phyloP scores from a whole-genome alignment of 2,329 filamentous ascomycete genomes.

The Fusarium paranaense region DNA sequence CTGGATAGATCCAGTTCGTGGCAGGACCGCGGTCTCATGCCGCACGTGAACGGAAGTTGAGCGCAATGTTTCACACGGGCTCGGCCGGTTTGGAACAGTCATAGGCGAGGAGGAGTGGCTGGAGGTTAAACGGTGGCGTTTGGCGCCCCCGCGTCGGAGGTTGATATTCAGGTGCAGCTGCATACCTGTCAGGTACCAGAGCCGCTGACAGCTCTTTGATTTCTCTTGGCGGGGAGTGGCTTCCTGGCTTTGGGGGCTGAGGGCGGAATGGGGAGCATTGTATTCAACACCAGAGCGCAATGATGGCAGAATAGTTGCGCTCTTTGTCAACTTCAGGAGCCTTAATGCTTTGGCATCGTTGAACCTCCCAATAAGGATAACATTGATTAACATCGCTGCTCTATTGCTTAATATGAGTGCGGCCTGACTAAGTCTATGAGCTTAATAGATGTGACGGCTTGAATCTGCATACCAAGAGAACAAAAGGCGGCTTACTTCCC shows the following conservation, averaged over 20 bases:
- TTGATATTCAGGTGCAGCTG: background rate
- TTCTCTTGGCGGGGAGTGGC: background rate
- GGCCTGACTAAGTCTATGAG: too few relatives aligned
- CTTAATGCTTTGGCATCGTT: background rate
- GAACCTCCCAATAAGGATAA: background rate
- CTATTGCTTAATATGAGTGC: background rate
- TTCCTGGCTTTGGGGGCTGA: background rate
- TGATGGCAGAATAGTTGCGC: background rate
- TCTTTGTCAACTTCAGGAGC: background rate
- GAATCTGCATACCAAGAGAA: background rate
- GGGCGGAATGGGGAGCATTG: background rate
- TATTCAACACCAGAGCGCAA: background rate
- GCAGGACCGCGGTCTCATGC: background rate
- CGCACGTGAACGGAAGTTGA: background rate
- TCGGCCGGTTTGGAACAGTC: conserved; percentile 4
- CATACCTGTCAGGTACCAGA: background rate
- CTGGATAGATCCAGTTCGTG: background rate
- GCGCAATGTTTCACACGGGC: background rate
- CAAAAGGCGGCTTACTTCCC: background rate
- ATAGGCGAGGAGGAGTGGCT: background rate
- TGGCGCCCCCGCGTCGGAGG: background rate
- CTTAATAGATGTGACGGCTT: background rate
- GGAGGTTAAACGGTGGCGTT: conserved; percentile 8
- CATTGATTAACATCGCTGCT: background rate
- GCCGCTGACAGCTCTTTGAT: too few relatives aligned